Base-by-base conservation (phyloP, 2,329 filamentous ascomycete species). In the Cladosporium halotolerans region DNA sequence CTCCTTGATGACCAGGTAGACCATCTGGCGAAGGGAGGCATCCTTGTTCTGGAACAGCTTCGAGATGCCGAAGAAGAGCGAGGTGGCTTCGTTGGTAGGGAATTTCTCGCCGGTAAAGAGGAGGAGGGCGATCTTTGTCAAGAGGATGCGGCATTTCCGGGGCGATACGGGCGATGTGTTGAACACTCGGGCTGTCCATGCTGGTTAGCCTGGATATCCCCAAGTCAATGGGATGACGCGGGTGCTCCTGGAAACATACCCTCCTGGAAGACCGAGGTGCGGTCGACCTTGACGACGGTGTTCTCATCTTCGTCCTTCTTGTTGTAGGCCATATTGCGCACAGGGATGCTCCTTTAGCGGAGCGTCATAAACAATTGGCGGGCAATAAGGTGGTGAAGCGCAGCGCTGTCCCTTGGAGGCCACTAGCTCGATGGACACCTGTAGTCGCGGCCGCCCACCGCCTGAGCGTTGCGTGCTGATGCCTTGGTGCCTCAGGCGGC, bases 21-120 rank as follows among this genome's bases (percentile, higher is more conserved):
- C 92, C 91, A 97, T 96, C 79, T 99, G 93, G 67, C 93, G 89
- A 69, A 99, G 80, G 65, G 89, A 92, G 66, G 91, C 88, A 85
- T 99, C 93, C 75, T 96, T 97, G 76, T 97, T 97, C 79, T 97
- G 92, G 81, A 99, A 99, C 57, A 97, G 82, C 80, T 97, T 97
- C 58, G 92, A 97, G 73, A 95, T 97, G 64, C 92, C 91, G 72
- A 97, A 97, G 83, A 99, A 99, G 61, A 99, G 86, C 45, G 89
- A 92, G 32, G 93, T 97, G 63, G 93, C 93, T 82, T 99, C 93
- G 69, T 95, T 95, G 56, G 88, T 92, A 43, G 92, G 91, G 78
- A 97, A 99, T 70, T 85, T 90, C 77, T 99, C 93, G 64, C 93
- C 93, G 16, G 90, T 97, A 74, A 96, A 96, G 64, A 99, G 81